Evolutionary conservation across 2,329 filamentous ascomycete genomes (phyloP).

Genomic region (Elsinoe necatrix): DNA sequence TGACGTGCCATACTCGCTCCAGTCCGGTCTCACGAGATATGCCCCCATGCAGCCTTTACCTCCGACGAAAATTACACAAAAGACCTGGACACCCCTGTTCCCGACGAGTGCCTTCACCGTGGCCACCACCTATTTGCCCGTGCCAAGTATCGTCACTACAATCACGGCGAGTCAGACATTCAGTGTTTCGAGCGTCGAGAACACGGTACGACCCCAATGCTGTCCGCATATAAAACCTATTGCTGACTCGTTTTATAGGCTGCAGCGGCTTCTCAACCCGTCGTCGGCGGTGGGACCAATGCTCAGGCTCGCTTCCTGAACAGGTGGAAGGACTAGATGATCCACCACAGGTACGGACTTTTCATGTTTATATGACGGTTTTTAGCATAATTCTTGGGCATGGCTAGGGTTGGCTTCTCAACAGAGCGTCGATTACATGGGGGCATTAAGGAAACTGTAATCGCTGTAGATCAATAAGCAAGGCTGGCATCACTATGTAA

Average conservation of each 20-base stretch:
- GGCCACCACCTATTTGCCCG: slow-evolving; percentile 43
- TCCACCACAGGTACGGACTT: neutral
- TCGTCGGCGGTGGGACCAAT: slow-evolving; percentile 38
- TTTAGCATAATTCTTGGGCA: slow-evolving; percentile 9
- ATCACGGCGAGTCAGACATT: slow-evolving; percentile 45
- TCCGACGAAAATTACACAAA: slow-evolving; percentile 50
- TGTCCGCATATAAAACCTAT: neutral
- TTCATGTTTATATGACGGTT: slow-evolving; percentile 12
- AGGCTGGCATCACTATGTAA: neutral
- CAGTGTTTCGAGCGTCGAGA: slow-evolving; percentile 45
- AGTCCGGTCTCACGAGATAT: slow-evolving; percentile 51
- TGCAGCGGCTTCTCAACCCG: slow-evolving; percentile 43
- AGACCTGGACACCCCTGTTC: slow-evolving; percentile 41
- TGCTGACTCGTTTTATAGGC: slow-evolving; percentile 34
- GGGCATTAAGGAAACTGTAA: neutral
- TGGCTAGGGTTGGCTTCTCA: neutral
- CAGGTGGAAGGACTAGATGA: slow-evolving; percentile 50
- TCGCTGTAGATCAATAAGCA: slow-evolving; percentile 8
- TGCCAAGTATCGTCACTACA: slow-evolving; percentile 42
- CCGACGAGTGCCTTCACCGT: slow-evolving; percentile 49
- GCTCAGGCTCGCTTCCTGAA: slow-evolving; percentile 46
- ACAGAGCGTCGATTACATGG: neutral
- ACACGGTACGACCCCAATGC: slow-evolving; percentile 43
- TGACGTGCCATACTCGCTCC: slow-evolving; percentile 45
- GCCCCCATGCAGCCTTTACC: slow-evolving; percentile 55